Evolutionary conservation across 179 eudicot species (phyloP).

Genomic region (Silene coronaria): DNA sequence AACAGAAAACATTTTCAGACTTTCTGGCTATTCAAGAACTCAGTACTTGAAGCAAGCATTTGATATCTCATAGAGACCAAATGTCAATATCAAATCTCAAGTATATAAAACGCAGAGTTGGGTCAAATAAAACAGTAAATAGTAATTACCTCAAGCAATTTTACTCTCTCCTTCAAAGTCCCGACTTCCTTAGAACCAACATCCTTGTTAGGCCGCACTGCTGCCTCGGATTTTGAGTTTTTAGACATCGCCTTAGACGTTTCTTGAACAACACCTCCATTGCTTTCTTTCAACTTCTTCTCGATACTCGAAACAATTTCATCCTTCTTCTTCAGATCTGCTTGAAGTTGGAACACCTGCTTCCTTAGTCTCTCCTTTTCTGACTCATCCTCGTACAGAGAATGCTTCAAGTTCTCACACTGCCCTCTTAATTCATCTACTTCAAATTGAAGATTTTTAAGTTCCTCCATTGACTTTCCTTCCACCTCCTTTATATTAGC

Average conservation of each 20-base stretch:
- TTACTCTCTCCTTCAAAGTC: conserved; percentile 62
- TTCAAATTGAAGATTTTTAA: conserved; percentile 42
- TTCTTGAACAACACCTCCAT: conserved; percentile 30
- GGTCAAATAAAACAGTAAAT: background rate
- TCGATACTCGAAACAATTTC: conserved; percentile 49
- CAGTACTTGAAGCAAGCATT: background rate
- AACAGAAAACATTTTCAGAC: background rate
- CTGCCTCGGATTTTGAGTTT: conserved; percentile 32
- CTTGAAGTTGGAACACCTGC: conserved; percentile 47
- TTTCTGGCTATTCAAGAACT: background rate
- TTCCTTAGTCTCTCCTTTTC: conserved; percentile 65
- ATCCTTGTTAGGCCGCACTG: conserved; percentile 46
- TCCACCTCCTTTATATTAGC: conserved; percentile 40
- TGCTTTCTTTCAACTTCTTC: conserved; percentile 55
- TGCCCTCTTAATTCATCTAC: conserved; percentile 42
- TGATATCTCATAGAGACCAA: background rate
- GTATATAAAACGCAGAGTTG: background rate
- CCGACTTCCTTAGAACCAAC: conserved; percentile 52
- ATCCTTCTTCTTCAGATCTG: conserved; percentile 56
- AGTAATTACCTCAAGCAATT: conserved; percentile 64
- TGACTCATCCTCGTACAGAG: conserved; percentile 44
- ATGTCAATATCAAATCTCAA: background rate
- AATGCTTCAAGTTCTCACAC: conserved; percentile 39
- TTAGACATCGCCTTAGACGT: conserved; percentile 34
- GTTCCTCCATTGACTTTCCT: conserved; percentile 43